A percentile compares a stretch with the other conserved stretches of the same genome.
phyloP scores from a whole-genome alignment of 768 basidiomycete genomes.

The Mycena polygramma region DNA sequence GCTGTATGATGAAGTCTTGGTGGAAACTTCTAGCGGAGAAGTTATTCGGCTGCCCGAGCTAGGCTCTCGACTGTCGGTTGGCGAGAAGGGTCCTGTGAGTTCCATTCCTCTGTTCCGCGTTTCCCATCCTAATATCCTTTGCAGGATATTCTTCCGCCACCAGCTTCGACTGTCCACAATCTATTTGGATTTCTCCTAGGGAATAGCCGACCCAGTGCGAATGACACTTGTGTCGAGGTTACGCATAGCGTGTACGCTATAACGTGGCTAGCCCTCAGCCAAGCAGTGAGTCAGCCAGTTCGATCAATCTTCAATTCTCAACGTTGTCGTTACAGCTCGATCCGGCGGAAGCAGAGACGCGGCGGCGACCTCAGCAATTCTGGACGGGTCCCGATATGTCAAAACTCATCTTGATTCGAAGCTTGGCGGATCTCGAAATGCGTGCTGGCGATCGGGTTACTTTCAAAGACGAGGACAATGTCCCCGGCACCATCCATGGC shows the following conservation, averaged over 20 bases:
- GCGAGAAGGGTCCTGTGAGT: slow-evolving; percentile 80
- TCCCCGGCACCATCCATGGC: slow-evolving; percentile 74
- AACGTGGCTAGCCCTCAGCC: slow-evolving; percentile 90
- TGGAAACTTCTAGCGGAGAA: slow-evolving; percentile 73
- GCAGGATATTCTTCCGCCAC: slow-evolving; percentile 77
- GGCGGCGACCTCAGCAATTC: slow-evolving; percentile 78
- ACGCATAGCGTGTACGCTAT: slow-evolving; percentile 85
- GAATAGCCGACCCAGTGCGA: slow-evolving; percentile 54
- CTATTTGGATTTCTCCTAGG: slow-evolving; percentile 62
- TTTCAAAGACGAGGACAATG: slow-evolving; percentile 62
- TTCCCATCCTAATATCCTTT: slow-evolving; percentile 22
- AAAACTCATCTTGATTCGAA: slow-evolving; percentile 74
- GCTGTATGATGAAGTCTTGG: slow-evolving; percentile 88
- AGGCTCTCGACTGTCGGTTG: slow-evolving; percentile 79
- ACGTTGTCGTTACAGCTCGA: slow-evolving; percentile 64
- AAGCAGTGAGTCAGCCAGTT: slow-evolving; percentile 67
- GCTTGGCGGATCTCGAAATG: slow-evolving; percentile 72
- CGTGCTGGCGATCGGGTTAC: slow-evolving; percentile 81
- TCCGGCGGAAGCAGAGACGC: slow-evolving; percentile 62
- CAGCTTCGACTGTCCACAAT: slow-evolving; percentile 57
- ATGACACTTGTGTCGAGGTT: slow-evolving; percentile 78
- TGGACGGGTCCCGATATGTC: slow-evolving; percentile 78
- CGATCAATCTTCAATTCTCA: slow-evolving; percentile 15
- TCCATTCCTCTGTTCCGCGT: slow-evolving; percentile 7
- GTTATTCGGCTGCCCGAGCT: slow-evolving; percentile 84